A percentile compares a stretch with the other conserved stretches of the same genome.
phyloP scores from a whole-genome alignment of 78 protist genomes.

The Tieghemostelium lacteum region DNA sequence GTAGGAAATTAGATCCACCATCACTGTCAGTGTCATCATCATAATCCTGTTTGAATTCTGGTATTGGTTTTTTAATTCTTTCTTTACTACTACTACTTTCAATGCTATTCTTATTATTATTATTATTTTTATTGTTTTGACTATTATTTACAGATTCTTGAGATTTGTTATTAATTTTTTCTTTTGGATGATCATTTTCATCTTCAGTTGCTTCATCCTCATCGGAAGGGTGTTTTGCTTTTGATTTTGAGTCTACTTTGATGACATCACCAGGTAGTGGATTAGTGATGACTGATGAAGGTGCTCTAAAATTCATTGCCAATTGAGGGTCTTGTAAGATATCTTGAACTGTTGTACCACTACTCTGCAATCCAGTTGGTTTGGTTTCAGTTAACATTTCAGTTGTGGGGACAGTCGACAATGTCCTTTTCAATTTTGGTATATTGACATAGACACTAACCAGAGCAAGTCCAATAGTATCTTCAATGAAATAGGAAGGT shows the following conservation, averaged over 20 bases:
- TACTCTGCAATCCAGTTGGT: not conserved
- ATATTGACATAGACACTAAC: slow-evolving; percentile 7
- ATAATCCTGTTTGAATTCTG: not conserved
- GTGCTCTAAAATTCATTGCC: too few relatives aligned
- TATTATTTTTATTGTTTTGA: too few relatives aligned
- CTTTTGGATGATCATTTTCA: not conserved
- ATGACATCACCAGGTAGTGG: not conserved
- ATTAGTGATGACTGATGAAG: too few relatives aligned
- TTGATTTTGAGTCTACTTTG: not conserved
- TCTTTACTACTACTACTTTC: not conserved
- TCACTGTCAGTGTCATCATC: slow-evolving; percentile 51
- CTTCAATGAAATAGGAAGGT: slow-evolving; percentile 11
- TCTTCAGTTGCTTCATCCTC: not conserved
- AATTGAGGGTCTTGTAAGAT: not conserved
- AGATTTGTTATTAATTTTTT: not conserved
- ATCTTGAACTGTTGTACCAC: too few relatives aligned
- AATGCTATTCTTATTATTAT: too few relatives aligned
- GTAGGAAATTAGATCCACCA: not conserved
- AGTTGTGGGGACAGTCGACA: not conserved
- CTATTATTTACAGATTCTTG: too few relatives aligned
- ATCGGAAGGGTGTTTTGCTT: not conserved
- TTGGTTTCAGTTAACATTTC: not conserved
- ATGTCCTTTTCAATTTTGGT: not conserved
- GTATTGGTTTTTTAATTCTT: not conserved
- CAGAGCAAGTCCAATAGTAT: slow-evolving; percentile 8